Evolutionary conservation across 768 basidiomycete species (phyloP).

Genomic region (Boletales sp.): DNA sequence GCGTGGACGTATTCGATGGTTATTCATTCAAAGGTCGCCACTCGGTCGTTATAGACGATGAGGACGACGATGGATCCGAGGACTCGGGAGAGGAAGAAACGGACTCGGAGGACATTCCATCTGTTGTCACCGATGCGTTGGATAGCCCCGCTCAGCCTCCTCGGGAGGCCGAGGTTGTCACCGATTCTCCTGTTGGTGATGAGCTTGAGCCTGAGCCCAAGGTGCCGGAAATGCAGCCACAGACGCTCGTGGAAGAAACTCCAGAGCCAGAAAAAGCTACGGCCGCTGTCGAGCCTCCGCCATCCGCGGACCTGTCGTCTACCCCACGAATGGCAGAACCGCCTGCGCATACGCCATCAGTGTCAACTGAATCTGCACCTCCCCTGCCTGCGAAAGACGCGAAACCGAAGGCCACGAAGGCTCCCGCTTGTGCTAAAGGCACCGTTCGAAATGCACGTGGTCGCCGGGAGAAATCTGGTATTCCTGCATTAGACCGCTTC

Average conservation of each 20-base stretch:
- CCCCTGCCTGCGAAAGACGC: conserved; percentile 30
- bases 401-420: conserved; percentile 27
- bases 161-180: conserved; percentile 30
- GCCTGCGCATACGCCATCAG: conserved; percentile 1
- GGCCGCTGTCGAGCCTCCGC: conserved; percentile 12
- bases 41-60: conserved; percentile 74
- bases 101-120: conserved; percentile 36
- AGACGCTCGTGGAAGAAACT: conserved; percentile 27
- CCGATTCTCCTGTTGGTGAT: conserved; percentile 33
- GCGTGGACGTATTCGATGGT: conserved; percentile 83
- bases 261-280: conserved; percentile 13
- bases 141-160: conserved; percentile 21
- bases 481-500: conserved; percentile 74
- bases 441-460: conserved; percentile 32
- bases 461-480: conserved; percentile 79
- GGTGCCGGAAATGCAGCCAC: conserved; percentile 67
- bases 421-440: conserved; percentile 10
- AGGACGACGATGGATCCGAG: conserved; percentile 41
- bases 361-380: conserved; percentile 22
- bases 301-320: conserved; percentile 13
- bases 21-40: conserved; percentile 90
- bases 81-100: conserved; percentile 33
- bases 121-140: conserved; percentile 15
- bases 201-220: conserved; percentile 61
- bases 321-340: conserved; percentile 14